Base-by-base conservation (phyloP, 2,329 filamentous ascomycete species). In the Aspergillus sp. region DNA sequence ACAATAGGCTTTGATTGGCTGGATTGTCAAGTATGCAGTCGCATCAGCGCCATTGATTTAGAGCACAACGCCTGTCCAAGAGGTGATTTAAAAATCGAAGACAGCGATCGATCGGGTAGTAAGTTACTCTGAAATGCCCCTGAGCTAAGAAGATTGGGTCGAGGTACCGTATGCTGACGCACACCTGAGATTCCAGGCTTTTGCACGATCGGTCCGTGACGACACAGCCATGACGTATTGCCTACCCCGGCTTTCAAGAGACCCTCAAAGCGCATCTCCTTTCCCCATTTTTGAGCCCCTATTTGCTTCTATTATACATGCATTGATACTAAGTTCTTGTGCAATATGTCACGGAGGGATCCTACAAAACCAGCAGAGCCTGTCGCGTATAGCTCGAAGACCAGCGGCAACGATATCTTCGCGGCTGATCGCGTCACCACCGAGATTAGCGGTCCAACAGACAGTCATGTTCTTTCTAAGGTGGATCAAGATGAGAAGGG, bases 381-480 rank as follows among this genome's bases (percentile, higher is more conserved):
- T 19, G 53, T 55, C 23, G 19, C 53, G 25, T 55, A 55, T n/a
- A 55, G 41, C 39, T 32, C 53, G 17, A 55, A 55, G 17, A 55
- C 41, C 53, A 55, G 53, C 25, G 39, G 53, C 53, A 44, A 19
- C 8, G 53, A 44, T 44, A 55, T 55, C 25, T 17, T 55, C 27
- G 53, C 17, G 8, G 53, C 53, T n/a, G 53, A 55, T 15, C 53
- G 53, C 53, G 47, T 27, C 39, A 55, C 53, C 36, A 21, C 53
- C 19, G 44, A 53, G n/a, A 50, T 53, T 17, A 17, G 7, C 15
- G 62, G 61, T 1, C 63, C 63, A 1, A 66, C 64, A 13, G 64
- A 65, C 23, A 66, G 64, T 25, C 64, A 66, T 61, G n/a, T 55
- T 6, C 59, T 65, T 6, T 62, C 64, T 1, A 49, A 65, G n/a